Conservation (phyloP, 345 rosid species). For the Isatis tinctoria region DNA sequence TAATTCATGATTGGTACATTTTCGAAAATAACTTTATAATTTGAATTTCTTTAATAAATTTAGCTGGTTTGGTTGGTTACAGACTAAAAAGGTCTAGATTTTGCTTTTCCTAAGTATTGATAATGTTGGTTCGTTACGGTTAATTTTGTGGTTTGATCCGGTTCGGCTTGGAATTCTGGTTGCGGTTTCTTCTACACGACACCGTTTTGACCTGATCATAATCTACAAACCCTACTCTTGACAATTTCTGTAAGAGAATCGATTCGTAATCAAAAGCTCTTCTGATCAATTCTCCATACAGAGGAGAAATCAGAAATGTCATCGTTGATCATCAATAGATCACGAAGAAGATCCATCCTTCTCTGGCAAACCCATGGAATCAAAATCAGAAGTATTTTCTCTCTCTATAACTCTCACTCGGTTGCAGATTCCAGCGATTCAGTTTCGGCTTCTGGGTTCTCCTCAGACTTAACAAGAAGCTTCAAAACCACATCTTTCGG, state of each 20-base stretch:
- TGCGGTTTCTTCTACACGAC: background rate
- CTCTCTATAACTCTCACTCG: slow-evolving; percentile 1
- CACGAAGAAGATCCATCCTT: slow-evolving; percentile 17
- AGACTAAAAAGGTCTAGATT: no score
- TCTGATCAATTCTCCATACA: background rate
- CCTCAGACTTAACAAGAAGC: slow-evolving; percentile 34
- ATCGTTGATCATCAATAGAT: slow-evolving; percentile 29
- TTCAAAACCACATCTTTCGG: slow-evolving; percentile 5
- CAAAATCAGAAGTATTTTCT: background rate
- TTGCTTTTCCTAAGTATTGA: no score
- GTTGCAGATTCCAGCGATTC: background rate
- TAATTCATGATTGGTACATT: no score
- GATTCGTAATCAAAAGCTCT: background rate
- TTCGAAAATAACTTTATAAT: no score
- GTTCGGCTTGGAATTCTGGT: background rate
- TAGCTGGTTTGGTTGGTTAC: no score
- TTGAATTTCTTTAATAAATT: no score
- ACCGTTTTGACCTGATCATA: background rate
- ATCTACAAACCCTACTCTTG: slow-evolving; percentile 9
- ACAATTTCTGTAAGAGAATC: background rate
- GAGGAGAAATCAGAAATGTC: slow-evolving; percentile 25
- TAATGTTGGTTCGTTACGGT: no score
- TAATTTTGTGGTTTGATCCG: no score
- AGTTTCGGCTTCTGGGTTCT: slow-evolving; percentile 24
- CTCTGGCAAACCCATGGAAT: slow-evolving; percentile 7